Evolutionary conservation across 345 rosid genomes (phyloP), one percentile per base, ranked within the genome.

Genomic region (Microthlaspi erraticum): DNA sequence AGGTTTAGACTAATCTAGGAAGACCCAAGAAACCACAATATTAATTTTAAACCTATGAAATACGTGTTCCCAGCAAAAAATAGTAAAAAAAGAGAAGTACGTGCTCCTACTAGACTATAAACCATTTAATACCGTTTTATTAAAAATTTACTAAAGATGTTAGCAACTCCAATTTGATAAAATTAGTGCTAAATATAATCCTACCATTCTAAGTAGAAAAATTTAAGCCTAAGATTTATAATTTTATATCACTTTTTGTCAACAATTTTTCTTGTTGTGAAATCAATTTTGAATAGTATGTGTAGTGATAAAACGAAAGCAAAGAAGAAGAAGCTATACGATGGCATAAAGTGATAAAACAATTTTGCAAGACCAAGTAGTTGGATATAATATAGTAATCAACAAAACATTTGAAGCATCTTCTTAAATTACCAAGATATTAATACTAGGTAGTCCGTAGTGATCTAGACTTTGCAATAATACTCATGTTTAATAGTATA

Each of bases 381-480:
- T 68, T 41, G 29, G 20, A 75, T 36, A 29, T 46, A 64, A 26
- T 63, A 0, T 48, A 66, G 14, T 19, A 66, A 19, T 19, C 43
- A 44, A 6, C 42, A 31, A 61, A 34, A 52, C 18, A 39, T 5
- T n/a, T 13, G 32, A 68, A 61, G 60, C 69, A 75, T 68, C 65
- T 68, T 68, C 56, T 20, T 62, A 37, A 46, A 29, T 3, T 34
- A 61, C 36, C 34, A 60, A 53, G 31, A 44, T 46, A 51, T 20
- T 48, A 43, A 36, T 62, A 75, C 49, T 54, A 62, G 60, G 74
- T 31, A 61, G 60, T 54, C n/a, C n/a, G n/a, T n/a, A n/a, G 39
- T 55, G 74, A 54, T 62, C 58, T 29, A 62, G 38, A 75, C 44
- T 68, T 59, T 68, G 53, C 51, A 72, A 26, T 33, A 72, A 62